These are phyloP conservation scores for Ophiostoma angusticollis DNA, from an alignment of 2,329 filamentous ascomycete genomes.

Conservation along the genomic window DNA sequence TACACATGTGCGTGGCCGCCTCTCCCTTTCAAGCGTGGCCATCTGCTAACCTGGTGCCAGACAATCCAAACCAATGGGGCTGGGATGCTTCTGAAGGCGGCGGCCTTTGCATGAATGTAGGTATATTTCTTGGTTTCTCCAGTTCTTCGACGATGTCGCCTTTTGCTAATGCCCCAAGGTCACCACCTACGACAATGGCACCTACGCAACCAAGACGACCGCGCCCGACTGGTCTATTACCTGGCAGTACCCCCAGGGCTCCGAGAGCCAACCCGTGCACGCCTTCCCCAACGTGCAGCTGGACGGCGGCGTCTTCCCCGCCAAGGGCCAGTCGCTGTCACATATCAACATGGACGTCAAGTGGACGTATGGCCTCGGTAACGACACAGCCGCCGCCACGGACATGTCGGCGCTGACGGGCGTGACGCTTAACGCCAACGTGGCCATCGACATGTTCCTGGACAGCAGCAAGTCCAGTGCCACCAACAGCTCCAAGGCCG, in stretches of 20 bases:
- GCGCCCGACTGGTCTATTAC: slow-evolving; percentile 39
- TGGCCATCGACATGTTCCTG: slow-evolving; percentile 47
- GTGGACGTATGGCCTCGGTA: slow-evolving; percentile 38
- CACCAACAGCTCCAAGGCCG: slow-evolving; percentile 27
- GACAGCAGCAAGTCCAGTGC: slow-evolving; percentile 31
- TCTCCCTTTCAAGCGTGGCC: background rate
- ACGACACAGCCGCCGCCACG: slow-evolving; percentile 24
- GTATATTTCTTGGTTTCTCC: slow-evolving; percentile 15
- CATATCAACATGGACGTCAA: slow-evolving; percentile 31
- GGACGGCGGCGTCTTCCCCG: slow-evolving; percentile 30
- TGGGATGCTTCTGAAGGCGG: slow-evolving; percentile 26
- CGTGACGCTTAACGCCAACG: slow-evolving; percentile 37
- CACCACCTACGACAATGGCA: slow-evolving; percentile 35
- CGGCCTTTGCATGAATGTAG: slow-evolving; percentile 39
- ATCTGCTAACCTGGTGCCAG: slow-evolving; percentile 19
- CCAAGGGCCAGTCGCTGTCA: slow-evolving; percentile 25
- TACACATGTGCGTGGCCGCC: slow-evolving; percentile 32
- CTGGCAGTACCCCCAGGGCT: slow-evolving; percentile 35
- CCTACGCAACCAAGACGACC: slow-evolving; percentile 31
- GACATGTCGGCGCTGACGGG: slow-evolving; percentile 22
- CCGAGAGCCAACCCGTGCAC: slow-evolving; percentile 33
- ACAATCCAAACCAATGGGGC: slow-evolving; percentile 46
- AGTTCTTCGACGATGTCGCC: background rate
- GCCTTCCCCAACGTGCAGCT: slow-evolving; percentile 42
- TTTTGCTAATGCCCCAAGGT: slow-evolving; percentile 23